Evolutionary conservation across 2,329 filamentous ascomycete genomes (phyloP), one percentile per base, ranked within the genome.

Genomic region (Dactylellina cionopaga): DNA sequence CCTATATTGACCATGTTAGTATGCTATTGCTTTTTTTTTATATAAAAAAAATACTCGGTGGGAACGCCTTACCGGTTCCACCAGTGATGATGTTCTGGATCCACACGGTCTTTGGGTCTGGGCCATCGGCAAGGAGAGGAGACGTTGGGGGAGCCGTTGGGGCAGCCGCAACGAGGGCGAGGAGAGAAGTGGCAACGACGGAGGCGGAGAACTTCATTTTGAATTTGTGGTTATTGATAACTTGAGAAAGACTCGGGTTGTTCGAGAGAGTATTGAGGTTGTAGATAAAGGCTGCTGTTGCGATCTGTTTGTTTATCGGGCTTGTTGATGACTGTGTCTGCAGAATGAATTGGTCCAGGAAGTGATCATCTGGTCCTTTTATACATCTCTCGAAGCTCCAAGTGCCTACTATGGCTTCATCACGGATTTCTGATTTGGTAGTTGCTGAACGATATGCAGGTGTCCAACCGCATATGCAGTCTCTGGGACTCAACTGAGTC

Each of bases 81-180:
- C 82, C 83, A 76, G 83, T 83, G 39, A 79, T 80, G 58, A 84
- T 79, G 44, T 79, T 79, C 35, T 80, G 78, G 74, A 84, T 83
- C 52, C 78, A 80, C 43, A 84, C 81, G 49, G 77, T 56, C 52
- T 75, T 76, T 74, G 79, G 78, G 54, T 80, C 75, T 59, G 79
- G 79, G 6, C 52, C 74, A 44, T 52, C 59, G 72, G 79, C 72
- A n/a, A n/a, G n/a, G n/a, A n/a, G n/a, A n/a, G n/a, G n/a, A n/a
- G 19, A 24, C 11, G 35, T 6, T 46, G 31, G 59, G 37, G 10
- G 60, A 52, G n/a, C 37, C 41, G 22, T n/a, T 17, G 73, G 75
- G 10, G 74, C 72, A 13, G 71, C 63, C 5, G 75, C 72, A 15
- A 51, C 69, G 27, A 78, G 54, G 37, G 74, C 62, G 39, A 76